These are phyloP conservation scores for Diaporthe vaccinii DNA, from an alignment of 2,329 filamentous ascomycete genomes.

Conservation along the genomic window DNA sequence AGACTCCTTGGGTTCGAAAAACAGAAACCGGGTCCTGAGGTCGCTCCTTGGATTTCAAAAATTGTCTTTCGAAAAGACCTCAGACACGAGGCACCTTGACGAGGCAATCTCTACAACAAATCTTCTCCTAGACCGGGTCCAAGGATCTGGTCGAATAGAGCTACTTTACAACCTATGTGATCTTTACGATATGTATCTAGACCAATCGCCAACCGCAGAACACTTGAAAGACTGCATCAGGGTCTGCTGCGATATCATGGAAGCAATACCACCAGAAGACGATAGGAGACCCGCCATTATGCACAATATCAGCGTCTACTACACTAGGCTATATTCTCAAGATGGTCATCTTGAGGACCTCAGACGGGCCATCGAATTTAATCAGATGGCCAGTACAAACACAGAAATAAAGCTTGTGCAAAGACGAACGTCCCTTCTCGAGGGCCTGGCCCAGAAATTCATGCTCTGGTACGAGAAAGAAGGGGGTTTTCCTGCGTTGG, in stretches of 20 bases:
- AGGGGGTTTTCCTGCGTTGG: neutral
- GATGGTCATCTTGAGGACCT: too few relatives aligned
- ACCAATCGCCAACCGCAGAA: neutral
- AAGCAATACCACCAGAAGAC: too few relatives aligned
- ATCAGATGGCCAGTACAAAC: neutral
- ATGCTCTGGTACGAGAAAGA: neutral
- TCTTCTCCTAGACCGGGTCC: neutral
- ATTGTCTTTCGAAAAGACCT: neutral
- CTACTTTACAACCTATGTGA: neutral
- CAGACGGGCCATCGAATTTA: neutral
- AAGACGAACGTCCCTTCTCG: neutral
- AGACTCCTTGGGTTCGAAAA: neutral
- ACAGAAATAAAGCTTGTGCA: neutral
- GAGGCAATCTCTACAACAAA: neutral
- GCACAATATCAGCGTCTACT: too few relatives aligned
- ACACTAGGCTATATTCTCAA: too few relatives aligned
- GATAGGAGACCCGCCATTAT: too few relatives aligned
- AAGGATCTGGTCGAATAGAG: neutral
- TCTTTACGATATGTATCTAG: neutral
- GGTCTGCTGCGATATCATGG: too few relatives aligned
- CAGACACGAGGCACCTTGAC: neutral
- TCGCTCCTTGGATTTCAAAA: neutral
- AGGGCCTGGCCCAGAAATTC: neutral
- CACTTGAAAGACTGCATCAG: too few relatives aligned
- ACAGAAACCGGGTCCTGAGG: neutral